These are phyloP conservation scores for Aegilops bicornis DNA, from an alignment of 176 grass and related monocot species.

Conservation along the genomic window DNA sequence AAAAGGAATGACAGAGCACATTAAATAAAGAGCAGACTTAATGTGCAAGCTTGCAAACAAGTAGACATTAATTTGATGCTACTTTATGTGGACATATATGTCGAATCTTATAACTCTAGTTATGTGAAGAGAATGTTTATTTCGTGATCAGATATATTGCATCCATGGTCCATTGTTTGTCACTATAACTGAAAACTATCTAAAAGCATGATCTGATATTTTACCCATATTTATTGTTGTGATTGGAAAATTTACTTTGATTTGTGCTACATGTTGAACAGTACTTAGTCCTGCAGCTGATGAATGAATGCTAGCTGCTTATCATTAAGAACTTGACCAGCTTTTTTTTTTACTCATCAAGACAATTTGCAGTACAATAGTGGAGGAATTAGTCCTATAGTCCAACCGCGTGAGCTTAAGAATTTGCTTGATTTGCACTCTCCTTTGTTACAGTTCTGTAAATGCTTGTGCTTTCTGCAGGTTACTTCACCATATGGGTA, in stretches of 20 bases:
- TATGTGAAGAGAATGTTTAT: not conserved
- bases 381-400: not conserved
- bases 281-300: not conserved
- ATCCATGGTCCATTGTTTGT: not conserved
- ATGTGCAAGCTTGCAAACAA: not conserved
- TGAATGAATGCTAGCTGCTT: not conserved
- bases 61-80: not conserved
- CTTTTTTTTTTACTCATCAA: not conserved
- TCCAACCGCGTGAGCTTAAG: not conserved
- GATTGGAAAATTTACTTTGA: not conserved
- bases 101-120: not conserved
- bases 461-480: constrained; percentile 42
- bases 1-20: not conserved
- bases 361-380: not conserved
- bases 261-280: not conserved
- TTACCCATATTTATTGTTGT: not conserved
- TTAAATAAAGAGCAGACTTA: not conserved
- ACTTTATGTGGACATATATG: not conserved
- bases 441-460: not conserved
- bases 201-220: not conserved
- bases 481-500: constrained; percentile 90
- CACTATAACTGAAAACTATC: not conserved
- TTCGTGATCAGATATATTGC: not conserved
- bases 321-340: not conserved
- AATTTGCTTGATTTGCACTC: not conserved